These are phyloP conservation scores for Penicillium hesseltinei DNA, from an alignment of 2,329 filamentous ascomycete species.

Conservation along the genomic window DNA sequence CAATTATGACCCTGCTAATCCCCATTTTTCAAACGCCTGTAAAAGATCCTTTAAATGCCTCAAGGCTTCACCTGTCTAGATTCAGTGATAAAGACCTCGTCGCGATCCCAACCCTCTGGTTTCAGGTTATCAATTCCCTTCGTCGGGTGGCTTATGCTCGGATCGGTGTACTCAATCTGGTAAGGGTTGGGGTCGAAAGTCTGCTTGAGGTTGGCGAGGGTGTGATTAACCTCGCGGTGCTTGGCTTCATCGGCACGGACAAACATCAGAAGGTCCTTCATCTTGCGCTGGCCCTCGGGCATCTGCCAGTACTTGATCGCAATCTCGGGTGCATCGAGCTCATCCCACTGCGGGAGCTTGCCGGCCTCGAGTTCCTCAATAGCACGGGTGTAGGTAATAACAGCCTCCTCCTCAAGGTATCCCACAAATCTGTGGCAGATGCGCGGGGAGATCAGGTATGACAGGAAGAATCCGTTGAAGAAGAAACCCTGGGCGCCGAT, in stretches of 20 bases:
- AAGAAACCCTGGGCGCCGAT: constrained; percentile 92
- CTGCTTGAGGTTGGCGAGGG: constrained; percentile 82
- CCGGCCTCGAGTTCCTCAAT: constrained; percentile 84
- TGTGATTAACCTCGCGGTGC: constrained; percentile 95
- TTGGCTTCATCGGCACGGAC: constrained; percentile 87
- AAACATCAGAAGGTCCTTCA: constrained; percentile 84
- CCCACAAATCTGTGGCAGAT: constrained; percentile 95
- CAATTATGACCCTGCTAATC: neutral
- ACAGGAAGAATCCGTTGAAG: constrained; percentile 89
- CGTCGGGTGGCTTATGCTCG: constrained; percentile 63
- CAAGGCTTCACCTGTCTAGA: neutral
- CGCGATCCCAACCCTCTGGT: constrained; percentile 75
- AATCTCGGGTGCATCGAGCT: constrained; percentile 79
- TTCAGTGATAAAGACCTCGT: constrained; percentile 64
- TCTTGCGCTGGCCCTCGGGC: constrained; percentile 75
- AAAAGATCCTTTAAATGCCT: neutral
- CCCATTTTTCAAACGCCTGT: neutral
- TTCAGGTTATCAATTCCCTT: constrained; percentile 65
- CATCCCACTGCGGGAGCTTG: constrained; percentile 76
- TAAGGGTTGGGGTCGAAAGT: constrained; percentile 90
- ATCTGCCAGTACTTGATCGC: constrained; percentile 93
- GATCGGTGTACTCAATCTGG: constrained; percentile 75
- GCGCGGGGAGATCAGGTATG: constrained; percentile 80
- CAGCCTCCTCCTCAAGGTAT: constrained; percentile 95
- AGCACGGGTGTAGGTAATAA: constrained; percentile 88